Base-by-base conservation (phyloP, 306 rosid species). In the Medicago truncatula region DNA sequence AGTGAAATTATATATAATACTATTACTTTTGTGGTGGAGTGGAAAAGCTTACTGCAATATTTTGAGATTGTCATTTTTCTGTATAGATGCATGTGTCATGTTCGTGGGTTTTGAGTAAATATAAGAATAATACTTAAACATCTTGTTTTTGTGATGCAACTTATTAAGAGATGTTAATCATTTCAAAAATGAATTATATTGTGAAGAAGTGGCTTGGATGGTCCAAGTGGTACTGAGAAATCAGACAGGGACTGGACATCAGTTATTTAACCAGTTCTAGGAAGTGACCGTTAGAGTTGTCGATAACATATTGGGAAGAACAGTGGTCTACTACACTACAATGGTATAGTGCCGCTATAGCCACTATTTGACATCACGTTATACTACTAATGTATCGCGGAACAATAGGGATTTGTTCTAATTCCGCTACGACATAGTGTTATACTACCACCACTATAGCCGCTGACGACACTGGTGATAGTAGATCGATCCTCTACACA, bases 61-160 rank as follows among this genome's bases (percentile, higher is more conserved):
- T 23, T 74, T 62, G 77, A 36, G 78, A 62, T 74, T 74, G 58
- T 16, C 15, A 16, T 11, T 38, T 78, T 67, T n/a, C 8, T 41
- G 50, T 21, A 6, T 65, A 34, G 38, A 34, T 34, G 38, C 38
- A 34, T 34, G 38, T 34, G 38, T 34, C 38, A 34, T 34, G 38
- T 34, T 34, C 7, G 5, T 34, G 38, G 38, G 38, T 34, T 34
- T 34, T 5, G 38, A 5, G 3, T 28, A 3, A 28, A 28, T 28
- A 28, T 4, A 28, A 28, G 39, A 31, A 54, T 44, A 38, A 43
- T 70, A 20, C 28, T 12, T 63, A 53, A 40, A 28, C 36, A 25
- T 17, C 34, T n/a, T 43, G 38, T 74, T 67, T 67, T 44, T n/a
- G 7, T 25, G 38, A 41, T 82, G 15, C 14, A 40, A 4, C 40